Evolutionary conservation across 2,329 filamentous ascomycete species (phyloP).

Genomic region (Aspergillus phoenicis): DNA sequence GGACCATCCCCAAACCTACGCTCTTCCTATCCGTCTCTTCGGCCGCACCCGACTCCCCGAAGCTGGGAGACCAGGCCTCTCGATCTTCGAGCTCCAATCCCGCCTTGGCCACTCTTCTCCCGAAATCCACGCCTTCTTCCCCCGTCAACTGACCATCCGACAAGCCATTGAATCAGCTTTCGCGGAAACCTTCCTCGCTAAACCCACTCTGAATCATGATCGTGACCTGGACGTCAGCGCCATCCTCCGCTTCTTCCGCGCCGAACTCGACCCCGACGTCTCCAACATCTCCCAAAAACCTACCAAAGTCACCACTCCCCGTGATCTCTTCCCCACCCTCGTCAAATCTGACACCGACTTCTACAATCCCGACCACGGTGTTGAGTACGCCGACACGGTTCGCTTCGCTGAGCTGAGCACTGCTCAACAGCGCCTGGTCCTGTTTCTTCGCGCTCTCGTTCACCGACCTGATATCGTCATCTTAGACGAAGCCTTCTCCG

Average conservation of each 20-base stretch:
- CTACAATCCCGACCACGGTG: slow-evolving; percentile 30
- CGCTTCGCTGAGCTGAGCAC: slow-evolving; percentile 66
- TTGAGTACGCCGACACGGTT: slow-evolving; percentile 72
- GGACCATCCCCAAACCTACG: slow-evolving; percentile 93
- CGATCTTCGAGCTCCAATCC: slow-evolving; percentile 88
- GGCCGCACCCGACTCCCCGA: slow-evolving; percentile 78
- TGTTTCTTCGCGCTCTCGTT: slow-evolving; percentile 80
- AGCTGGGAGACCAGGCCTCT: slow-evolving; percentile 71
- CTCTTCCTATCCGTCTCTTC: slow-evolving; percentile 83
- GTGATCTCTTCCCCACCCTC: slow-evolving; percentile 25
- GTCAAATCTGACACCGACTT: slow-evolving; percentile 2
- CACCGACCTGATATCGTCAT: slow-evolving; percentile 81
- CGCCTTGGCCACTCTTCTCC: slow-evolving; percentile 92
- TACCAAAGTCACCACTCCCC: background rate
- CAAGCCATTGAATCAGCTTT: slow-evolving; percentile 82
- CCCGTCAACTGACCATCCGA: slow-evolving; percentile 71
- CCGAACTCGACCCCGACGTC: slow-evolving; percentile 68
- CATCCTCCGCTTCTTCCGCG: slow-evolving; percentile 73
- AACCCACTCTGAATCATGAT: slow-evolving; percentile 63
- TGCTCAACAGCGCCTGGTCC: slow-evolving; percentile 70
- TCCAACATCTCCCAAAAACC: slow-evolving; percentile 21
- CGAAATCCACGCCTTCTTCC: slow-evolving; percentile 92
- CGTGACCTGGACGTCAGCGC: slow-evolving; percentile 66
- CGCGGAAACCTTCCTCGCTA: slow-evolving; percentile 80
- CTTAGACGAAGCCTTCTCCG: slow-evolving; percentile 84